Evolutionary conservation across 176 grass and related monocot species (phyloP).

Genomic region (Canna indica): DNA sequence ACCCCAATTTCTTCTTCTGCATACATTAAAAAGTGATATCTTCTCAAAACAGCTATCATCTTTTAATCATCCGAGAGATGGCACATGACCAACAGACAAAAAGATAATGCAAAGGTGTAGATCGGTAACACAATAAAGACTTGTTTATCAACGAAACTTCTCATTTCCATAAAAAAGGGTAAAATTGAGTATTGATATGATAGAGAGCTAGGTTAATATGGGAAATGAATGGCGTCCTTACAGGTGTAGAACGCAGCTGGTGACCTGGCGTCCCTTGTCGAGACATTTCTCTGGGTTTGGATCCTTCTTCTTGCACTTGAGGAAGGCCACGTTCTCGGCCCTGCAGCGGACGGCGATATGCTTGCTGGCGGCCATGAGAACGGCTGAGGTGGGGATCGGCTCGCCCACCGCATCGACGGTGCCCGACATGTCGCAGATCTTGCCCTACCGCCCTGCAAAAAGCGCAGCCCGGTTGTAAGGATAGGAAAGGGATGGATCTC

Average conservation of each 20-base stretch:
- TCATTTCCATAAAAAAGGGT: background rate
- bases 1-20: background rate
- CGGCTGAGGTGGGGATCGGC: slow-evolving; percentile 8
- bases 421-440: slow-evolving; percentile 8
- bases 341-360: slow-evolving; percentile 1
- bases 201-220: background rate
- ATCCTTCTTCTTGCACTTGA: slow-evolving; percentile 13
- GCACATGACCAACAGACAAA: background rate
- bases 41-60: background rate
- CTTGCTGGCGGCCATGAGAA: slow-evolving; percentile 13
- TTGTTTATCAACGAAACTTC: background rate
- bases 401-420: slow-evolving; percentile 1
- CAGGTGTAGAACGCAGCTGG: slow-evolving; percentile 9
- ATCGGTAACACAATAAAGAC: background rate
- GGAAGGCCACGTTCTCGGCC: slow-evolving; percentile 14
- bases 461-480: background rate
- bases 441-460: background rate
- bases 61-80: no score
- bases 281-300: slow-evolving; percentile 5
- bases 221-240: background rate
- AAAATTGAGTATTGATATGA: background rate
- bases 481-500: no score
- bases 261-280: slow-evolving; percentile 8
- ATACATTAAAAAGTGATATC: no score
- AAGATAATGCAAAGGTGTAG: background rate